phyloP scores from a whole-genome alignment of 257 asterid genomes.

The Nicotiana knightiana region DNA sequence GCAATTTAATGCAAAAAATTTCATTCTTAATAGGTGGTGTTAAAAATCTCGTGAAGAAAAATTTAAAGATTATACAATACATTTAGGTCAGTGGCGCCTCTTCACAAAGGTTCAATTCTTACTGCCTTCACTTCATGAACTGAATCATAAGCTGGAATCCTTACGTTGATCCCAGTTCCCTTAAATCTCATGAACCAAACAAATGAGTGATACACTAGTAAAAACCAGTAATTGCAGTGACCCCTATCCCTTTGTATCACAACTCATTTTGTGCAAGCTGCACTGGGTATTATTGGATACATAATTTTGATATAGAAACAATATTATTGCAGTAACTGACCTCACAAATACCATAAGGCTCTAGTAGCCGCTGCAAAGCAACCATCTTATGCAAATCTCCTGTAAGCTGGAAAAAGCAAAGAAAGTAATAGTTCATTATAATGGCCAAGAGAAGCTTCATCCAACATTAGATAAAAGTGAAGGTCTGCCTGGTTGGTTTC shows the following conservation, averaged over 20 bases:
- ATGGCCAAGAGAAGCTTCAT: background rate
- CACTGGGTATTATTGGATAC: background rate
- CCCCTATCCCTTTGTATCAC: background rate
- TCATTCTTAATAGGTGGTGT: background rate
- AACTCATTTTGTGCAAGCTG: background rate
- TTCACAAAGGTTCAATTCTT: background rate
- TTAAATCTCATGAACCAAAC: background rate
- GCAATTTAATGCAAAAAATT: background rate
- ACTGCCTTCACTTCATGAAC: background rate
- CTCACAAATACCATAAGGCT: slow-evolving; percentile 97
- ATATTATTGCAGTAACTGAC: slow-evolving; percentile 27
- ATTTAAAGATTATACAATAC: background rate
- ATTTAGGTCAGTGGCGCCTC: background rate
- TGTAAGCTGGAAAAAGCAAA: slow-evolving; percentile 51
- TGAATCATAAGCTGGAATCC: background rate
- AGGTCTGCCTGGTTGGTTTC: background rate
- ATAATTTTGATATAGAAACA: background rate
- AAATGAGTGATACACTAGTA: background rate
- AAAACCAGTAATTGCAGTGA: background rate
- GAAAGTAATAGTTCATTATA: background rate
- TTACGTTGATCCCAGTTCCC: background rate
- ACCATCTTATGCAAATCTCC: slow-evolving; percentile 95
- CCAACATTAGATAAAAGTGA: background rate
- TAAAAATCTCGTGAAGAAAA: background rate
- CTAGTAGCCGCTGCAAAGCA: slow-evolving; percentile 88